Evolutionary conservation across 352 stramenopile genomes (phyloP), one percentile per base, ranked within the genome.

Genomic region (Phytophthora cryptogea): DNA sequence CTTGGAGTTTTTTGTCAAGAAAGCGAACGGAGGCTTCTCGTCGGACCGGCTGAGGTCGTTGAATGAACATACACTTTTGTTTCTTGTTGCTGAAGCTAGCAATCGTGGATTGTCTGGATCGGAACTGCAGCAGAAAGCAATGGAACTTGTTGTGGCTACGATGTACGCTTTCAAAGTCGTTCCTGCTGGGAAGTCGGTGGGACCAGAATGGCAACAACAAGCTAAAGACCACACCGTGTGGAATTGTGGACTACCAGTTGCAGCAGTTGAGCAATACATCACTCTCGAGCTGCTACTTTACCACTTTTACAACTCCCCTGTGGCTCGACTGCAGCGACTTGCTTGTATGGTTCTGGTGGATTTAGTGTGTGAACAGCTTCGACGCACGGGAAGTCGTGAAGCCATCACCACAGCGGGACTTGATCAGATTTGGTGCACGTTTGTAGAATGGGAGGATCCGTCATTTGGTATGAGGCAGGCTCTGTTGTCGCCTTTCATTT

Each of bases 1-100:
- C 30, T 48, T 80, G 37, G 48, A 66, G 2, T 49, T 83, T 9
- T 80, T 83, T 17, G 41, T 62, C 9, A 74, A 77, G 39, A 72
- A 72, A 36, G 23, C 42, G 5, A 60, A 67, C 30, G 65, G 50
- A 7, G 48, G 46, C 27, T 80, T 68, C 48, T 62, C 55, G 3
- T 54, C 41, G 0, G 74, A 83, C 16, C 68, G 68, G 27, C 41
- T 83, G 36, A 23, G 48, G 13, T 45, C 48, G 10, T 30, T 83
- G 2, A 65, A 83, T 51, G 64, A 70, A 2, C 49, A 64, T 26
- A 62, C 59, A 2, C 44, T 83, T 20, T 33, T 70, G 16, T 80
- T 78, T 59, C 32, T 80, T 4, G 42, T 76, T 6, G 48, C 62
- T 8, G 65, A 78, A 47, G 46, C 51, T 2, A 72, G 53, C 17